A percentile compares a stretch with the other conserved stretches of the same genome.
Conservation (phyloP, 306 rosid genomes). For the Styphnolobium japonicum region DNA sequence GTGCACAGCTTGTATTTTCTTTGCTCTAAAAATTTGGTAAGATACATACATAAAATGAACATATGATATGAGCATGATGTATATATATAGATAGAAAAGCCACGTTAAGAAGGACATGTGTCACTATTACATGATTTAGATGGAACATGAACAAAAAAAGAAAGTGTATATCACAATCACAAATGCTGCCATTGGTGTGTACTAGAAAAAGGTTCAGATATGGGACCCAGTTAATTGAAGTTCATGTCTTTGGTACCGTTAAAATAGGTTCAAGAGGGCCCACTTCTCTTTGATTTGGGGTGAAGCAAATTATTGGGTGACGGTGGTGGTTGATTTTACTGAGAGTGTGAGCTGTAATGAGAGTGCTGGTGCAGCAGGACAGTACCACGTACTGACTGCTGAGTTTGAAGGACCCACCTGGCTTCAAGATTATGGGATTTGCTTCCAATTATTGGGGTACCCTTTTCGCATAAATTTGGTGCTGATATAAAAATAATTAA, state of each 20-base stretch:
- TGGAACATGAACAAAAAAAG: background rate
- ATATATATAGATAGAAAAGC: slow-evolving; percentile 15
- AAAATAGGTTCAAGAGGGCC: background rate
- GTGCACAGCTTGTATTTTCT: background rate
- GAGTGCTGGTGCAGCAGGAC: slow-evolving; percentile 25
- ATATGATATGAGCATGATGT: slow-evolving; percentile 7
- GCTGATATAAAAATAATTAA: background rate
- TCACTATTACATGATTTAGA: background rate
- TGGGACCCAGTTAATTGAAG: slow-evolving; percentile 12
- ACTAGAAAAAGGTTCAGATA: background rate
- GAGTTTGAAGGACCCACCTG: background rate
- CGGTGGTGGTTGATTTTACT: background rate
- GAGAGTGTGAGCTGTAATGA: slow-evolving; percentile 29
- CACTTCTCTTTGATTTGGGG: slow-evolving; percentile 16
- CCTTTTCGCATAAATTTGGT: background rate
- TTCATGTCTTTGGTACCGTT: slow-evolving; percentile 12
- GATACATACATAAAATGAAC: background rate
- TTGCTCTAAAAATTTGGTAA: background rate
- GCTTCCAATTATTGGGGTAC: slow-evolving; percentile 27
- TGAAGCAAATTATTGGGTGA: slow-evolving; percentile 20
- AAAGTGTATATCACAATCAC: background rate
- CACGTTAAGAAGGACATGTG: slow-evolving; percentile 12
- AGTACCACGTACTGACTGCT: background rate
- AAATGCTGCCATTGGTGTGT: slow-evolving; percentile 18
- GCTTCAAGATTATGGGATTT: background rate